Conservation (phyloP, 176 grass and related monocot genomes). For the Oropetium thomaeum region DNA sequence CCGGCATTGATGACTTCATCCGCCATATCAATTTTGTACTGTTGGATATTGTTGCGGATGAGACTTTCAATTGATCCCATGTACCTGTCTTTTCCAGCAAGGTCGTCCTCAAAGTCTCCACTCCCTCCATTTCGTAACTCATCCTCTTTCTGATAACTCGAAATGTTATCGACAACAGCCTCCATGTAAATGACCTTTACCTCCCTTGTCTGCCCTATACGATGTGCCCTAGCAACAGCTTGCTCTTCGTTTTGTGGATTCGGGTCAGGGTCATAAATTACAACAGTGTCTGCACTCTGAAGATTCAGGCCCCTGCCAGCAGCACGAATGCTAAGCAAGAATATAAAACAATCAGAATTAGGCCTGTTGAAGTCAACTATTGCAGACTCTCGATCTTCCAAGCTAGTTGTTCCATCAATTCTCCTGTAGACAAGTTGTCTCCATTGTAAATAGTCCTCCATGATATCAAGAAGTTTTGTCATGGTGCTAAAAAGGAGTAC, state of each 20-base stretch:
- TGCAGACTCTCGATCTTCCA: slow-evolving; percentile 91
- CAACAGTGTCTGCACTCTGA: slow-evolving; percentile 98
- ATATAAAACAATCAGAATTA: slow-evolving; percentile 94
- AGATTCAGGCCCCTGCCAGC: slow-evolving; percentile 98
- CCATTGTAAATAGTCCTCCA: slow-evolving; percentile 98
- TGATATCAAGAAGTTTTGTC: slow-evolving; percentile 98
- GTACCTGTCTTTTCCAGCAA: slow-evolving; percentile 94
- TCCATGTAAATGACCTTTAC: slow-evolving; percentile 99
- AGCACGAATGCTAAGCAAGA: slow-evolving; percentile 98
- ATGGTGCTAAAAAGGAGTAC: slow-evolving; percentile 99
- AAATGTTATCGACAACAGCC: slow-evolving; percentile 92
- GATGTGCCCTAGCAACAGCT: slow-evolving; percentile 96
- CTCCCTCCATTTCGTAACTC: slow-evolving; percentile 81
- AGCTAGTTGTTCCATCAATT: slow-evolving; percentile 94
- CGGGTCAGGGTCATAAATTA: slow-evolving; percentile 98
- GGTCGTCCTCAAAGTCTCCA: slow-evolving; percentile 83
- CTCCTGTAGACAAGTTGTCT: slow-evolving; percentile 80
- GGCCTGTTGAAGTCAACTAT: slow-evolving; percentile 98
- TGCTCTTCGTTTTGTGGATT: slow-evolving; percentile 99
- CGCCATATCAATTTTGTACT: slow-evolving; percentile 99
- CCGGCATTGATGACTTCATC: slow-evolving; percentile 99
- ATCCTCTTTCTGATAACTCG: slow-evolving; percentile 99
- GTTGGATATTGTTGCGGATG: slow-evolving; percentile 96
- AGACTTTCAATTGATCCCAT: slow-evolving; percentile 97
- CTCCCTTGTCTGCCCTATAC: slow-evolving; percentile 96